Base-by-base conservation (phyloP, 2,329 filamentous ascomycete genomes). In the Tetracladium maxilliforme region DNA sequence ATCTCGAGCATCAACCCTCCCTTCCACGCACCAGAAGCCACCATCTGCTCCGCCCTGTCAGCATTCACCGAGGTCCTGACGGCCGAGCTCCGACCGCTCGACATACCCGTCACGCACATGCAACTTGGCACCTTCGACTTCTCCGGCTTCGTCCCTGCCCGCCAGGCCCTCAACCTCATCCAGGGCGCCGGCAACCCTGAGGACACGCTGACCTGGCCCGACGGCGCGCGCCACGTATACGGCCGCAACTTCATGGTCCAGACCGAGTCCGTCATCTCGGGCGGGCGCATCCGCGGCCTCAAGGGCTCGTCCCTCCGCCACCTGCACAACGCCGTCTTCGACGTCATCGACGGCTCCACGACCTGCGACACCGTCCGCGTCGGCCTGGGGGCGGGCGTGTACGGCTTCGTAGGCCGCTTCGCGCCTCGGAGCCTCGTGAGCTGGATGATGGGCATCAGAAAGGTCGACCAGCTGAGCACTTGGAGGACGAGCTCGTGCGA, bases 81-180 rank as follows among this genome's bases (percentile, higher is more conserved):
- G 10, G 72, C 73, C 27, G 90, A 95, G 56, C 65, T 94, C 20
- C 62, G 66, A 4, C 72, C 81, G 4, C 61, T 90, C 18, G 67
- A 64, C 26, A 77, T 94, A 26, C 69, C 77, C 19, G 79, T 94
- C 12, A 78, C 79, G 3, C 83, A 94, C 44, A 64, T 98, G 46
- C 83, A 87, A 50, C 71, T 95, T 3, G 90, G 90, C 30, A 86
- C 82, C 13, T 83, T 98, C 45, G 87, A 95, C 50, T 73, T 87
- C 39, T 70, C 72, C 6, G 62, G 73, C 33, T 72, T 75, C 50
- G 62, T 62, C 3, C 64, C 63, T 15, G 50, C 37, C 36, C 47
- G 15, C 45, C 56, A 10, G 51, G 36, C 3, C 23, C 57, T 7
- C 49, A 55, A 14, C 50, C 57, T 19, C 58, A 64, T 23, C n/a